phyloP scores from a whole-genome alignment of 805 yeast species.

The Ogataea saltuana region DNA sequence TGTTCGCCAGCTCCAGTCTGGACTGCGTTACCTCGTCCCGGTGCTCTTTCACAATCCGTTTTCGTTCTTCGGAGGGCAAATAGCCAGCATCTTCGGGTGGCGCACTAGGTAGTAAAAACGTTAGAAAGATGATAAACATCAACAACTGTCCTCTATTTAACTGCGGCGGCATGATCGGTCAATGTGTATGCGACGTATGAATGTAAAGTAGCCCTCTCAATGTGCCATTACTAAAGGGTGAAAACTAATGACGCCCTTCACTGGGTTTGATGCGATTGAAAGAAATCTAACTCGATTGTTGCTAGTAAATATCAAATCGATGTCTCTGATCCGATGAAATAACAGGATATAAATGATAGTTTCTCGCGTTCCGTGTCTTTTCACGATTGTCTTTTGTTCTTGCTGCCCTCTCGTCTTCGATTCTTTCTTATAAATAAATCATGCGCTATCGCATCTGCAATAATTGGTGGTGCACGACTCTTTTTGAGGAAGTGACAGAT shows the following conservation, averaged over 20 bases:
- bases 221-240: too few relatives aligned
- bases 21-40: constrained; percentile 36
- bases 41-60: constrained; percentile 36
- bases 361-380: too few relatives aligned
- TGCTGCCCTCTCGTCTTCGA: not conserved
- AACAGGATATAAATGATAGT: too few relatives aligned
- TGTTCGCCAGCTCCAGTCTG: constrained; percentile 37
- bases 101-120: constrained; percentile 45
- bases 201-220: not conserved
- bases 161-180: constrained; percentile 26
- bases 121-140: constrained; percentile 39
- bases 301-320: too few relatives aligned
- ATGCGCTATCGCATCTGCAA: constrained; percentile 1
- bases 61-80: constrained; percentile 26
- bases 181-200: not conserved
- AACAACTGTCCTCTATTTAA: constrained; percentile 33
- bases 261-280: too few relatives aligned
- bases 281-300: too few relatives aligned
- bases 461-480: constrained; percentile 2
- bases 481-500: not conserved
- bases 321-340: too few relatives aligned
- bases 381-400: not conserved
- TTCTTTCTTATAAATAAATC: constrained; percentile 4
- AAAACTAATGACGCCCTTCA: too few relatives aligned
- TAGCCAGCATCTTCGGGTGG: constrained; percentile 35